These are phyloP conservation scores for Ustilago trichophora DNA, from an alignment of 1,284 basidiomycete genomes.

Conservation along the genomic window DNA sequence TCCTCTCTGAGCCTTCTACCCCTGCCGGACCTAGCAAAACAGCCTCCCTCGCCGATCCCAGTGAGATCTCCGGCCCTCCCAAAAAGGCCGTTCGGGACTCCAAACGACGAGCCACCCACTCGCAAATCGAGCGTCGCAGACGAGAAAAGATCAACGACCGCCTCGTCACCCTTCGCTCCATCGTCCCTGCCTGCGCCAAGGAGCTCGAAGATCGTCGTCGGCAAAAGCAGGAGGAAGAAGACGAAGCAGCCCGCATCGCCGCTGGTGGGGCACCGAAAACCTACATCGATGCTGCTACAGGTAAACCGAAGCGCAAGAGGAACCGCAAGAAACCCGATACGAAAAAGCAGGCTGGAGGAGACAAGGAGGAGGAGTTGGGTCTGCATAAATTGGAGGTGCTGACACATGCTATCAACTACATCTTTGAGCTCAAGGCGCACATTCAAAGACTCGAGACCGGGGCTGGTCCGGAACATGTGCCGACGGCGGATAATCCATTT, in stretches of 20 bases:
- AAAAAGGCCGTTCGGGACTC: conserved; percentile 50
- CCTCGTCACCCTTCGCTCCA: conserved; percentile 58
- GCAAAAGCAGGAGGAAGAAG: conserved; percentile 49
- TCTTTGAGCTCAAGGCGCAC: conserved; percentile 55
- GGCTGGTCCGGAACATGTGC: conserved; percentile 14
- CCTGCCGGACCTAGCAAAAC: conserved; percentile 11
- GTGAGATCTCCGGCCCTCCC: conserved; percentile 4
- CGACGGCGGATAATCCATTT: conserved; percentile 45
- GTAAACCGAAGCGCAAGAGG: conserved; percentile 55
- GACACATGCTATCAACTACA: conserved; percentile 61
- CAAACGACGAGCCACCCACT: conserved; percentile 59
- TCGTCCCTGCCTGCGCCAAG: conserved; percentile 60
- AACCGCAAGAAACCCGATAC: conserved; percentile 47
- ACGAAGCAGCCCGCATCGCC: conserved; percentile 43
- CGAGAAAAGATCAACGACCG: conserved; percentile 66
- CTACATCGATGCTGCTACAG: conserved; percentile 45
- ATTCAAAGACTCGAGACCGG: conserved; percentile 55
- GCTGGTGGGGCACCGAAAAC: conserved; percentile 43
- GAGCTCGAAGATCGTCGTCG: conserved; percentile 52
- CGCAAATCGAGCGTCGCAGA: conserved; percentile 63
- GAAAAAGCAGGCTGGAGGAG: conserved; percentile 29
- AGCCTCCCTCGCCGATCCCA: neutral
- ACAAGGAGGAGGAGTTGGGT: conserved; percentile 56
- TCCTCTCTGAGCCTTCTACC: conserved; percentile 24
- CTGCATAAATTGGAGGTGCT: conserved; percentile 61